phyloP scores from a whole-genome alignment of 176 grass and related monocot genomes.

The Luzula sylvatica region DNA sequence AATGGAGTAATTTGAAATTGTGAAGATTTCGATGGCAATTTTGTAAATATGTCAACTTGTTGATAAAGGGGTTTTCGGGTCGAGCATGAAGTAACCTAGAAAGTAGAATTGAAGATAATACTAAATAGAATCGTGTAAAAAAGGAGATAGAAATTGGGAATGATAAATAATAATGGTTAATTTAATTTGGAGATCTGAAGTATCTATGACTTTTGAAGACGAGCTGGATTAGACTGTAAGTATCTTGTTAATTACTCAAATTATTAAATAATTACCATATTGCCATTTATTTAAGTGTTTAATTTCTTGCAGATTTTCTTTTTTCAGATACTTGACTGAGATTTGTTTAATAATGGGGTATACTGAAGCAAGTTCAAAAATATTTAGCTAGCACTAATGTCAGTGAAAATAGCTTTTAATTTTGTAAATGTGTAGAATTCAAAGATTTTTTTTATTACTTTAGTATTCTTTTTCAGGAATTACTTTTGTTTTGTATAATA shows the following conservation, averaged over 20 bases:
- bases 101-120: neutral
- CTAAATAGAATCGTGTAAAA: neutral
- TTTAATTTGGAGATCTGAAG: conserved; percentile 1
- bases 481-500: no score
- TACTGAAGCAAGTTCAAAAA: no score
- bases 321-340: no score
- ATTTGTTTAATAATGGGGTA: no score
- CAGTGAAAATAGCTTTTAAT: no score
- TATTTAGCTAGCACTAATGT: no score
- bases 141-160: no score
- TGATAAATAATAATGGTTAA: neutral
- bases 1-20: conserved; percentile 3
- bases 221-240: conserved; percentile 6
- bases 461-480: no score
- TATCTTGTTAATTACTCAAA: neutral
- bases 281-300: neutral
- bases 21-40: conserved; percentile 2
- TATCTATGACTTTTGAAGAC: conserved; percentile 2
- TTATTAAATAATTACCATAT: neutral
- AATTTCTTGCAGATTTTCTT: neutral
- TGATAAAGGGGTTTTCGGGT: neutral
- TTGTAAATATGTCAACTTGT: neutral
- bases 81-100: neutral
- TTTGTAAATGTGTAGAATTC: no score
- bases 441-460: no score